Percentiles rank a stretch among this genome's conserved stretches.
phyloP scores from a whole-genome alignment of 164 flowering plant genomes.

The Tinospora cordifolia region DNA sequence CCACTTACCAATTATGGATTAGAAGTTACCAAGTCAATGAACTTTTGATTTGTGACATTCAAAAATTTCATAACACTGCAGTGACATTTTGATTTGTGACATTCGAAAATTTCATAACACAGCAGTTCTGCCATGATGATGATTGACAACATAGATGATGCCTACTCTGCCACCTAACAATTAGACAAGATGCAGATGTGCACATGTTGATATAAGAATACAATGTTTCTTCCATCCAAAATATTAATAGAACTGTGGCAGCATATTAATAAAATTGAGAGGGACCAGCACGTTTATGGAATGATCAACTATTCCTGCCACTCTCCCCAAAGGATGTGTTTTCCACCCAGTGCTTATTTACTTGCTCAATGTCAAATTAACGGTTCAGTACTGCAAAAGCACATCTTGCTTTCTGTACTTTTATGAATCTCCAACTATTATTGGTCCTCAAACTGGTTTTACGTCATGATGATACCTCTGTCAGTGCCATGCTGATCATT shows the following conservation, averaged over 20 bases:
- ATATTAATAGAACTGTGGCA: background rate
- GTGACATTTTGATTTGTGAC: background rate
- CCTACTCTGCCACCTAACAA: too few relatives aligned
- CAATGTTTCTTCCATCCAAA: background rate
- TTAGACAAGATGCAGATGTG: background rate
- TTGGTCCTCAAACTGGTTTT: background rate
- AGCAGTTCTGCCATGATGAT: background rate
- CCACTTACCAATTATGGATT: background rate
- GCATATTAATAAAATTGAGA: too few relatives aligned
- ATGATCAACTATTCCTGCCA: too few relatives aligned
- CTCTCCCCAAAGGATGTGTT: too few relatives aligned
- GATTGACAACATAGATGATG: too few relatives aligned
- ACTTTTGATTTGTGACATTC: background rate
- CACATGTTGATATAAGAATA: background rate
- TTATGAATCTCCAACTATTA: background rate
- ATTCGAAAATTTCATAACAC: background rate
- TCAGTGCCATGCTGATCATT: background rate
- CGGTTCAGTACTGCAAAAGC: background rate
- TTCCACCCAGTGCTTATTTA: too few relatives aligned
- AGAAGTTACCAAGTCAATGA: background rate
- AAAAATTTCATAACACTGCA: too few relatives aligned
- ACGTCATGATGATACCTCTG: background rate
- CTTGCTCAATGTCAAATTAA: background rate
- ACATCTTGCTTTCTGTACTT: background rate
- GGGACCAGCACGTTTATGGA: too few relatives aligned